A percentile compares a stretch with the other conserved stretches of the same genome.
Evolutionary conservation across 1,139 yeast species (phyloP).

Genomic region (Hanseniaspora gamundiae): DNA sequence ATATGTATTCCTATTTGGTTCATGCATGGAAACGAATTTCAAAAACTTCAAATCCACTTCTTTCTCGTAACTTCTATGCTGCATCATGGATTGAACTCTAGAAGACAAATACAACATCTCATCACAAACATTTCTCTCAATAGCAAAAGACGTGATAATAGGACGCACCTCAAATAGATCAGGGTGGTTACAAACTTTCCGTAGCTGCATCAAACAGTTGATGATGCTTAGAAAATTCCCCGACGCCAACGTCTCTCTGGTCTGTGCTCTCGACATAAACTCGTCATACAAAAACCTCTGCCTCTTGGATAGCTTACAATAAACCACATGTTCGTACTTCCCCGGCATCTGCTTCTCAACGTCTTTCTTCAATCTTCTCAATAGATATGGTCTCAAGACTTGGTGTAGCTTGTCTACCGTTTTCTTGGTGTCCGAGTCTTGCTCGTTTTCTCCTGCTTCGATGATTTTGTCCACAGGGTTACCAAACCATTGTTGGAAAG

Average conservation of each 20-base stretch:
- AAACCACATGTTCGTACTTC: slow-evolving; percentile 87
- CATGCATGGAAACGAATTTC: slow-evolving; percentile 45
- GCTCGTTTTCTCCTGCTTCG: slow-evolving; percentile 38
- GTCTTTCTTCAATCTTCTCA: slow-evolving; percentile 87
- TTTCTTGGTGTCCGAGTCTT: slow-evolving; percentile 58
- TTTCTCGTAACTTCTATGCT: slow-evolving; percentile 22
- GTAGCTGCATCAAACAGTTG: slow-evolving; percentile 92
- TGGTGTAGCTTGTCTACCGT: slow-evolving; percentile 88
- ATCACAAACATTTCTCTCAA: slow-evolving; percentile 51
- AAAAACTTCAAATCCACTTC: slow-evolving; percentile 42
- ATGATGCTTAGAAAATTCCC: slow-evolving; percentile 93
- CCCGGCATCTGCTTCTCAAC: slow-evolving; percentile 99
- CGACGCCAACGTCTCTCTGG: slow-evolving; percentile 84
- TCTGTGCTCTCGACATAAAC: slow-evolving; percentile 93
- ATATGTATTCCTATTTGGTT: slow-evolving; percentile 14
- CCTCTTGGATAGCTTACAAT: slow-evolving; percentile 84
- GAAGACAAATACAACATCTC: slow-evolving; percentile 30
- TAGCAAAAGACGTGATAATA: slow-evolving; percentile 76
- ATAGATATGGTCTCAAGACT: slow-evolving; percentile 80
- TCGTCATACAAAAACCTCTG: slow-evolving; percentile 91
- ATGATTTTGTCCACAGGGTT: slow-evolving; percentile 87
- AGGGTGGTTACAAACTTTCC: slow-evolving; percentile 97
- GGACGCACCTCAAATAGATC: slow-evolving; percentile 95
- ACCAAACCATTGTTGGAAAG: slow-evolving; percentile 98
- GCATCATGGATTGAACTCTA: slow-evolving; percentile 31